Evolutionary conservation across 2,329 filamentous ascomycete species (phyloP).

Genomic region (Aureobasidium sp.): DNA sequence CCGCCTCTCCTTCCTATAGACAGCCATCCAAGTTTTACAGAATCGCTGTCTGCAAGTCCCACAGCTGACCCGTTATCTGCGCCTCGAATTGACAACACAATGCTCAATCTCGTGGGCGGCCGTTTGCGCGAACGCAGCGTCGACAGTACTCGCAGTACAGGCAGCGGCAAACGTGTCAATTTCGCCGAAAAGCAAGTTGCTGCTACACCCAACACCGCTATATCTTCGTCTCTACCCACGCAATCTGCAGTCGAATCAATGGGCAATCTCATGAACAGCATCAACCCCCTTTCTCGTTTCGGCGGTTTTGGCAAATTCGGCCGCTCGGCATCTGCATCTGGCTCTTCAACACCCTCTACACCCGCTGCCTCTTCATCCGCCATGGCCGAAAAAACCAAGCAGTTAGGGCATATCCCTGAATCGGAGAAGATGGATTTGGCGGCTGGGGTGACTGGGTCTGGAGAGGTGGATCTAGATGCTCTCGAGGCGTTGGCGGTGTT

Average conservation of each 20-base stretch:
- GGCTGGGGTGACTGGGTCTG: not conserved
- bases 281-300: conserved; percentile 33
- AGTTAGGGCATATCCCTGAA: conserved; percentile 25
- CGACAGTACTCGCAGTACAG: conserved; percentile 62
- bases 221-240: conserved; percentile 14
- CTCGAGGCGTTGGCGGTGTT: conserved; percentile 39
- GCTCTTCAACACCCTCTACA: conserved; percentile 21
- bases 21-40: not conserved
- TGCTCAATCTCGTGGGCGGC: conserved; percentile 66
- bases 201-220: not conserved
- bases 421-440: conserved; percentile 18
- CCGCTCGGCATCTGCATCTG: conserved; percentile 23
- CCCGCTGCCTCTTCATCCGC: conserved; percentile 29
- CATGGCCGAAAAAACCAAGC: conserved; percentile 46
- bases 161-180: conserved; percentile 52
- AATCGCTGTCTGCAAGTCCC: not conserved
- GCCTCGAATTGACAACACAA: conserved; percentile 49
- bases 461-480: conserved; percentile 32
- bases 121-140: conserved; percentile 65
- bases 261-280: conserved; percentile 28
- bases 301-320: conserved; percentile 30
- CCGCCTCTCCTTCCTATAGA: conserved; percentile 41
- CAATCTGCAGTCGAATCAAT: conserved; percentile 22
- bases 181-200: conserved; percentile 30
- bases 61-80: conserved; percentile 25